Conservation (phyloP, 441 rosid genomes). For the Pelargonium cotyledonis region DNA sequence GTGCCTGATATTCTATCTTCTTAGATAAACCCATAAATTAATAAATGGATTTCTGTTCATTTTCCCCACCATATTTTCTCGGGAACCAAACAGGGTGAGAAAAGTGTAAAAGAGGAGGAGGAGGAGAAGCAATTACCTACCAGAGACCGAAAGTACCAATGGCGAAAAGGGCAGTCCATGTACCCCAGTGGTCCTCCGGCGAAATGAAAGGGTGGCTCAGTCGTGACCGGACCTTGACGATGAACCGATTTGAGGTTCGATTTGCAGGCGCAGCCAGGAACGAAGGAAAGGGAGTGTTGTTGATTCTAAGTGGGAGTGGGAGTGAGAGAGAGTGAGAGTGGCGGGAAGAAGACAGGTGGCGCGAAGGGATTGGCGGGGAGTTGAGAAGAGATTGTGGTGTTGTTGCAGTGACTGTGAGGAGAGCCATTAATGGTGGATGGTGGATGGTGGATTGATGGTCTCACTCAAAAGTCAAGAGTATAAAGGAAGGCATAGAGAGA, state of each 20-base stretch:
- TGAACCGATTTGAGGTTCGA: slow-evolving; percentile 25
- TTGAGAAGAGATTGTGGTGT: too few species aligned
- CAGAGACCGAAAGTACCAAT: slow-evolving; percentile 83
- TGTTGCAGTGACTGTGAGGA: too few species aligned
- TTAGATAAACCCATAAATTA: not conserved
- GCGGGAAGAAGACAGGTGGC: too few species aligned
- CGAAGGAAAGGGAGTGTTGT: slow-evolving; percentile 21
- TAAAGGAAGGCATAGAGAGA: too few species aligned
- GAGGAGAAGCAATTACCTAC: slow-evolving; percentile 29
- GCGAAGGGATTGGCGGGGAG: too few species aligned
- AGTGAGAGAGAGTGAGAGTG: too few species aligned
- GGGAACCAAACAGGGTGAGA: not conserved
- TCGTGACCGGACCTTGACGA: slow-evolving; percentile 43
- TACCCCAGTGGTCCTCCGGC: slow-evolving; percentile 74
- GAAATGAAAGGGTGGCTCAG: slow-evolving; percentile 58
- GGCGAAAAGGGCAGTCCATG: slow-evolving; percentile 78
- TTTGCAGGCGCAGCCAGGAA: slow-evolving; percentile 11
- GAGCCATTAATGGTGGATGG: too few species aligned
- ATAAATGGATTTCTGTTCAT: not conserved
- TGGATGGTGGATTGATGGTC: too few species aligned
- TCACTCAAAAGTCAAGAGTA: too few species aligned
- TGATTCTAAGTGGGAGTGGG: too few species aligned
- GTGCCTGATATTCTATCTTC: too few species aligned
- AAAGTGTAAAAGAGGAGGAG: not conserved
- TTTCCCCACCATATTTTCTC: not conserved